Evolutionary conservation across 495 filamentous ascomycete genomes (phyloP).

Genomic region (Barbatosphaeria neglecta): DNA sequence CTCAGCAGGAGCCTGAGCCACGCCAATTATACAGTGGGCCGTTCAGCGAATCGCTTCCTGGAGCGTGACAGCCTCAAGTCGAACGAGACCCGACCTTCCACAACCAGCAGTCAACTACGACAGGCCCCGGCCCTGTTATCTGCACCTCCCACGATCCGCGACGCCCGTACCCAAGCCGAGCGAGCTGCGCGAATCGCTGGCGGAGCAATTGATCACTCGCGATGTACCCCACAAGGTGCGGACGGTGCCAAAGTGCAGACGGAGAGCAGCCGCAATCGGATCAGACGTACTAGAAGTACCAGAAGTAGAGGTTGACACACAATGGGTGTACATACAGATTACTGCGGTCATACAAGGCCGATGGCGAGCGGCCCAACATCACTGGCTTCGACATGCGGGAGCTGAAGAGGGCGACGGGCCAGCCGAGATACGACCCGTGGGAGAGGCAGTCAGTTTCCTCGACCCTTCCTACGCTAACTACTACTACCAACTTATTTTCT

Average conservation of each 20-base stretch:
- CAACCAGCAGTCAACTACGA: not conserved
- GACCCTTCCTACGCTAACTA: too few relatives aligned
- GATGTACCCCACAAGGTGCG: constrained; percentile 36
- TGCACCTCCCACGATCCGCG: not conserved
- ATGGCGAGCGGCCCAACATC: constrained; percentile 47
- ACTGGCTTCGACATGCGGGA: constrained; percentile 75
- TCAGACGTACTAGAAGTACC: too few relatives aligned
- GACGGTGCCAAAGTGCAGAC: not conserved
- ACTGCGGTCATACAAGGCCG: constrained; percentile 19
- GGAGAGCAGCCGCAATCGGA: too few relatives aligned
- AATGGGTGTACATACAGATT: constrained; percentile 13
- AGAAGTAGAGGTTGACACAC: not conserved
- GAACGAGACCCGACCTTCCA: too few relatives aligned
- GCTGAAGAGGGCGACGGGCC: constrained; percentile 54
- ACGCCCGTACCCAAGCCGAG: not conserved
- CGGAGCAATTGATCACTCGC: constrained; percentile 3
- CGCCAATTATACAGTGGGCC: too few relatives aligned
- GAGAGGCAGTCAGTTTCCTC: constrained; percentile 52
- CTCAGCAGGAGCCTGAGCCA: too few relatives aligned
- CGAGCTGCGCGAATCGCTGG: not conserved
- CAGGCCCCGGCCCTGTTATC: not conserved
- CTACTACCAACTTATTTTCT: too few relatives aligned
- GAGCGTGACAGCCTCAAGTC: not conserved
- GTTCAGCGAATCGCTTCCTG: too few relatives aligned
- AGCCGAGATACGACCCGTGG: constrained; percentile 78